Evolutionary conservation across 140 eudicot genomes (phyloP), one percentile per base, ranked within the genome.

Genomic region (Ambrosia hybrid): DNA sequence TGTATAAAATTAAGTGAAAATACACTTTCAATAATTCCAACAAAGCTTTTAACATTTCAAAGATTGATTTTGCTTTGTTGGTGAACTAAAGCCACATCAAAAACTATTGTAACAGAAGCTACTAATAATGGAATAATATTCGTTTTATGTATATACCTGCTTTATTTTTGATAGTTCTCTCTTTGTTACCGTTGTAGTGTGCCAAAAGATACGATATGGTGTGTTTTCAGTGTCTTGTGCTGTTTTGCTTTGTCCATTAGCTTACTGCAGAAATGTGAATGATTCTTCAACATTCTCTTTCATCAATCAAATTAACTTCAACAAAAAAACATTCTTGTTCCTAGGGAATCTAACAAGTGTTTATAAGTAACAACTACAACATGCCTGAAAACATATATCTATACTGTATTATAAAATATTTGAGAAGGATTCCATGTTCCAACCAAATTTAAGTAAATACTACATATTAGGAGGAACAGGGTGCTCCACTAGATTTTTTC

Each of bases 141-240:
- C 36, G 16, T 15, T 56, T 14, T 14, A 15, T 13, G 12, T 70
- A 36, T 37, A 2, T 41, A 41, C 7, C 46, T 3, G 46, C 46
- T 41, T 10, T 36, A 7, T 4, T 30, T 41, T 65, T 67, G 51
- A 66, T 75, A 21, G 10, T 57, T 75, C 57, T 39, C 26, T 67
- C 9, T 74, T 74, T 53, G 73, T 74, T 57, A 67, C 10, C 41
- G 30, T 46, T 14, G 5, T 41, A 57, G 68, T 75, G 60, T 67
- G 53, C 68, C 60, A 75, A 75, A 67, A 67, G 79, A 75, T 67
- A 75, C 73, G 74, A 67, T 51, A 75, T n/a, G 56, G 73, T 43
- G 67, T 56, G 61, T 26, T 61, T 67, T 67, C 74, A 67, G 36
- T 55, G 38, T 66, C 56, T 53, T 55, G 73, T 74, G 65, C 15